A percentile compares a stretch with the other conserved stretches of the same genome.
These are phyloP conservation scores for Bauhinia variegata DNA, from an alignment of 306 rosid genomes.

Conservation along the genomic window DNA sequence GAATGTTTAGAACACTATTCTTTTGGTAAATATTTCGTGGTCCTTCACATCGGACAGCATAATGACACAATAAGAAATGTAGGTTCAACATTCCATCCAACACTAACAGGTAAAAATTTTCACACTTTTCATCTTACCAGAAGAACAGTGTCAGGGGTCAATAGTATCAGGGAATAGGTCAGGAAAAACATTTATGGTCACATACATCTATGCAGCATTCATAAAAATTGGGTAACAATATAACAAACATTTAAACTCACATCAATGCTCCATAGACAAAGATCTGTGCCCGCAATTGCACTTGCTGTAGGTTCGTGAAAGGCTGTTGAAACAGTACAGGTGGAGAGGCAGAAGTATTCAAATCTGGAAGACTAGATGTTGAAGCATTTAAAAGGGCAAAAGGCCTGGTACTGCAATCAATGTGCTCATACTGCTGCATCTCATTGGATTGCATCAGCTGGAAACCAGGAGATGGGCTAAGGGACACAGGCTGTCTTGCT, in stretches of 20 bases:
- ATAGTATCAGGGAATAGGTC: conserved; percentile 1
- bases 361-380: conserved; percentile 79
- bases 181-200: conserved; percentile 12
- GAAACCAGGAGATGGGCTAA: conserved; percentile 62
- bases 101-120: conserved; percentile 7
- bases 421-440: conserved; percentile 65
- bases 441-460: conserved; percentile 77
- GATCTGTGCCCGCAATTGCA: conserved; percentile 97
- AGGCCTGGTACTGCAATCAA: conserved; percentile 61
- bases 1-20: not conserved
- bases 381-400: conserved; percentile 61
- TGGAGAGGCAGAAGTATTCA: conserved; percentile 70
- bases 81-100: conserved; percentile 21
- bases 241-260: conserved; percentile 60
- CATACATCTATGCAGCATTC: conserved; percentile 29
- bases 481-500: conserved; percentile 44
- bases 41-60: conserved; percentile 16
- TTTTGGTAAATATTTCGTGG: not conserved
- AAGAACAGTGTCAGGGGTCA: not conserved
- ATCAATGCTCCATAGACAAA: conserved; percentile 97
- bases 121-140: conserved; percentile 20
- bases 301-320: conserved; percentile 87
- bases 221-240: conserved; percentile 22
- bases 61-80: conserved; percentile 23
- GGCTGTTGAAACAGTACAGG: conserved; percentile 84